Evolutionary conservation across 2,329 filamentous ascomycete species (phyloP).

Genomic region (Alternaria consortialis): DNA sequence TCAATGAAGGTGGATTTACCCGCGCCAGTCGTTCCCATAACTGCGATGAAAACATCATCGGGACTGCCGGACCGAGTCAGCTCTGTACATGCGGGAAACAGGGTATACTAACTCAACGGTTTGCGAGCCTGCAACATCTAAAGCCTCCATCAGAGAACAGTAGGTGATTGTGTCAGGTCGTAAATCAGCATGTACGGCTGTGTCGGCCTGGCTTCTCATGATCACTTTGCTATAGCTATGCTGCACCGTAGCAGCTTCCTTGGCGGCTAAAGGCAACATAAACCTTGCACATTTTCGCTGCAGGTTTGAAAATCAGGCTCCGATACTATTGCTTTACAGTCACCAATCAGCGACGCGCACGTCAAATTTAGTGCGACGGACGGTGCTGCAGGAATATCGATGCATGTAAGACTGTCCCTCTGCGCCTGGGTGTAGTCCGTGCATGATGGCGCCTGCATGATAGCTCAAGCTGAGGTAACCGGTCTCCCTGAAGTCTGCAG

Average conservation of each 20-base stretch:
- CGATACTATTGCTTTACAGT: background rate
- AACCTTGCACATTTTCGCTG: background rate
- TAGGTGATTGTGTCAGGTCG: background rate
- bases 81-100: background rate
- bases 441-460: constrained; percentile 22
- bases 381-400: constrained; percentile 22
- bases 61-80: background rate
- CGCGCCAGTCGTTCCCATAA: constrained; percentile 54
- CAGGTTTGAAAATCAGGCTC: background rate
- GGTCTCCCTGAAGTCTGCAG: background rate
- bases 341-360: constrained; percentile 40
- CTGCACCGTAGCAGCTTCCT: background rate
- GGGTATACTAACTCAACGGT: constrained; percentile 1
- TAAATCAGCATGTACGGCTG: background rate
- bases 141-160: background rate
- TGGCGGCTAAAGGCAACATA: background rate
- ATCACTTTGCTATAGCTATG: background rate
- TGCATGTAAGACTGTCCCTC: background rate
- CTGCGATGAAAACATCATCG: constrained; percentile 38
- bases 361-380: constrained; percentile 39
- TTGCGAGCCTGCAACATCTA: background rate
- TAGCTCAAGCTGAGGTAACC: background rate
- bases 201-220: background rate
- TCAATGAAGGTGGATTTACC: constrained; percentile 54
- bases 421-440: background rate